Conservation (phyloP, 2,329 filamentous ascomycete genomes). For the Sclerotiophoma versabilis region DNA sequence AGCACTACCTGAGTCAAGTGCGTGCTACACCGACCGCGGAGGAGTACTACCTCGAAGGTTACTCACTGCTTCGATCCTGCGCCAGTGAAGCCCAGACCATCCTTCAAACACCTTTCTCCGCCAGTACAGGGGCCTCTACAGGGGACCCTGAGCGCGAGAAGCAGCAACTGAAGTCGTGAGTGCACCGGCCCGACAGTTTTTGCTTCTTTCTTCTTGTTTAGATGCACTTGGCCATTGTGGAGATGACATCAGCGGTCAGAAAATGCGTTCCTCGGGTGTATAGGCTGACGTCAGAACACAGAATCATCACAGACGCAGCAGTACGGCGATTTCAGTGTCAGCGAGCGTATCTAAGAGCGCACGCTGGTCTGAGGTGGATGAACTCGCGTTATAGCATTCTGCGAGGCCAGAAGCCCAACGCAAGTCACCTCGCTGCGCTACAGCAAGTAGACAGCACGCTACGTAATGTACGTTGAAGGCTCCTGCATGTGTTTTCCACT, state of each 20-base stretch:
- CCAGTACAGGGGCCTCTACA: conserved; percentile 50
- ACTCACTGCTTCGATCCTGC: conserved; percentile 64
- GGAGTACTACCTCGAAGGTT: conserved; percentile 66
- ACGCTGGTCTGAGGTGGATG: conserved; percentile 66
- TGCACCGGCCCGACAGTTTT: background rate
- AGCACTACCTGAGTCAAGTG: conserved; percentile 64
- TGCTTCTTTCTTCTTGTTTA: background rate
- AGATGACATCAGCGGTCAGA: conserved; percentile 5
- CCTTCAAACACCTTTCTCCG: conserved; percentile 61
- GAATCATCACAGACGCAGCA: conserved; percentile 67
- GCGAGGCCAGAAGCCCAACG: conserved; percentile 57
- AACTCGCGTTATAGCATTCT: conserved; percentile 61
- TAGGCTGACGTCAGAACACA: conserved; percentile 44
- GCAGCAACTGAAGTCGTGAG: conserved; percentile 63
- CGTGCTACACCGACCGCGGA: conserved; percentile 60
- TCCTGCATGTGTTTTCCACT: background rate
- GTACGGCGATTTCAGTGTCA: conserved; percentile 68
- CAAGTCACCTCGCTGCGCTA: conserved; percentile 57
- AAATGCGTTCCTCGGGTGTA: background rate
- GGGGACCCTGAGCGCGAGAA: conserved; percentile 63
- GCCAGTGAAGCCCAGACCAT: conserved; percentile 62
- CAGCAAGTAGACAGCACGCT: conserved; percentile 58
- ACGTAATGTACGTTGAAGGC: conserved; percentile 52
- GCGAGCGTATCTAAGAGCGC: conserved; percentile 65
- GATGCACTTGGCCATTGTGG: background rate